A percentile compares a stretch with the other conserved stretches of the same genome.
Evolutionary conservation across 768 basidiomycete species (phyloP).

Genomic region (Clavaria fumosa): DNA sequence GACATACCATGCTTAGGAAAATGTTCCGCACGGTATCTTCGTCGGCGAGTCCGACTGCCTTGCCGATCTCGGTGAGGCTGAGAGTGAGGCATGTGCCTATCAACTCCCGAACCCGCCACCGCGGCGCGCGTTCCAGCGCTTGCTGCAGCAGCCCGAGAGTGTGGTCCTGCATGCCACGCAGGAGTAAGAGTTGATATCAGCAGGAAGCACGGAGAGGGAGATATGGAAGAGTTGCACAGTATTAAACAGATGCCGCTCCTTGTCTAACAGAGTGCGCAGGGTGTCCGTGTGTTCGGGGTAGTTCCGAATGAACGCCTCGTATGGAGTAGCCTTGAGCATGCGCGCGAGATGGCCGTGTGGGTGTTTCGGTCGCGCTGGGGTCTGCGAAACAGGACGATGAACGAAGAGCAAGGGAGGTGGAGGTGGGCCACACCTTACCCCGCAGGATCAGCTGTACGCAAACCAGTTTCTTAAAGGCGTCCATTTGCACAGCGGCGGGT

Average conservation of each 20-base stretch:
- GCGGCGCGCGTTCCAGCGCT: constrained; percentile 52
- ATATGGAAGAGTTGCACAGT: constrained; percentile 25
- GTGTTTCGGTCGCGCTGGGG: constrained; percentile 54
- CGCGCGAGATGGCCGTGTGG: constrained; percentile 41
- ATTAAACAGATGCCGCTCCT: constrained; percentile 34
- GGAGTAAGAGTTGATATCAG: not conserved
- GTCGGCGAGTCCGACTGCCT: constrained; percentile 31
- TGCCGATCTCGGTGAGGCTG: constrained; percentile 55
- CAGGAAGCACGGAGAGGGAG: not conserved
- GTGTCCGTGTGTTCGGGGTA: constrained; percentile 42
- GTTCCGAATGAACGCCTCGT: constrained; percentile 42
- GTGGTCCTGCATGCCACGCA: constrained; percentile 35
- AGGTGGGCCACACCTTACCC: constrained; percentile 50
- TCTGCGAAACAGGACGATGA: constrained; percentile 15
- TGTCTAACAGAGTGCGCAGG: constrained; percentile 33
- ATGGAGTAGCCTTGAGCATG: constrained; percentile 52
- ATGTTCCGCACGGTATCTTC: constrained; percentile 42
- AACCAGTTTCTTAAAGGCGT: constrained; percentile 72
- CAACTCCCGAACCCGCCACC: constrained; percentile 67
- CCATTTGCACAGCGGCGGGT: constrained; percentile 61
- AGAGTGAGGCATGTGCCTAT: constrained; percentile 75
- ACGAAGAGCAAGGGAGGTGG: too few species aligned
- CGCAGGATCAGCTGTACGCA: constrained; percentile 65
- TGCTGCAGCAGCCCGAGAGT: constrained; percentile 57
- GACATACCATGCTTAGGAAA: constrained; percentile 60